Evolutionary conservation across 192 early-diverging fungal genomes (phyloP).

Genomic region (Coemansia sp.): DNA sequence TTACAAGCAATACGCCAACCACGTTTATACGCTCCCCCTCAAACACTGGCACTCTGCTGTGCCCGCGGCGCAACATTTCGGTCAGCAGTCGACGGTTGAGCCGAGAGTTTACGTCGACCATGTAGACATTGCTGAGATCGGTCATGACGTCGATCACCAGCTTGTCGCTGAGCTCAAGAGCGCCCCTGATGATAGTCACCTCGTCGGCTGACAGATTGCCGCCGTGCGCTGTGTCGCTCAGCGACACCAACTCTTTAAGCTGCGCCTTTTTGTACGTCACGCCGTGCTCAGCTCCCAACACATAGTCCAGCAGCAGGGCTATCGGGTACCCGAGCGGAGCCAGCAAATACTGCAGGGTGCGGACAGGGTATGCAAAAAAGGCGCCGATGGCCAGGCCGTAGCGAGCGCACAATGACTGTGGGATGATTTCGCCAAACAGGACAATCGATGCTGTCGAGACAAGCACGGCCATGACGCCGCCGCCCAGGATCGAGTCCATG

Average conservation of each 20-base stretch:
- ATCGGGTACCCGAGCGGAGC: constrained; percentile 79
- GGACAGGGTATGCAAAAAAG: constrained; percentile 74
- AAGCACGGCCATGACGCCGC: constrained; percentile 76
- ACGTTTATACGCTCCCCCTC: constrained; percentile 59
- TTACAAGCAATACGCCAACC: constrained; percentile 76
- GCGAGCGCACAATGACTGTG: constrained; percentile 84
- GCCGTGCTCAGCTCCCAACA: constrained; percentile 83
- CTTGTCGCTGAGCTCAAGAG: constrained; percentile 73
- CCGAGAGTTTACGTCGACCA: constrained; percentile 59
- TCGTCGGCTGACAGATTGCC: constrained; percentile 74
- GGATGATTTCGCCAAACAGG: constrained; percentile 94
- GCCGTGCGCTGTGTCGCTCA: constrained; percentile 66
- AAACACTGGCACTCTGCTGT: constrained; percentile 76
- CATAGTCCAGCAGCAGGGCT: constrained; percentile 73
- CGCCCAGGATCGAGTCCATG: constrained; percentile 71
- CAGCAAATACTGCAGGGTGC: constrained; percentile 64
- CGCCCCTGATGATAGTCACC: constrained; percentile 75
- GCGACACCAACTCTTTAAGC: constrained; percentile 73
- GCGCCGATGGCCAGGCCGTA: constrained; percentile 89
- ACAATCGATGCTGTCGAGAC: constrained; percentile 87
- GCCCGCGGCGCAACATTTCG: constrained; percentile 64
- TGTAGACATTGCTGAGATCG: constrained; percentile 65
- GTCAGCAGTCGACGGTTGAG: constrained; percentile 57
- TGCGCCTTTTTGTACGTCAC: constrained; percentile 82
- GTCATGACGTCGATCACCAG: constrained; percentile 68